Evolutionary conservation across 2,329 filamentous ascomycete genomes (phyloP), one percentile per base, ranked within the genome.

Genomic region (Mycosphaerella sp.): DNA sequence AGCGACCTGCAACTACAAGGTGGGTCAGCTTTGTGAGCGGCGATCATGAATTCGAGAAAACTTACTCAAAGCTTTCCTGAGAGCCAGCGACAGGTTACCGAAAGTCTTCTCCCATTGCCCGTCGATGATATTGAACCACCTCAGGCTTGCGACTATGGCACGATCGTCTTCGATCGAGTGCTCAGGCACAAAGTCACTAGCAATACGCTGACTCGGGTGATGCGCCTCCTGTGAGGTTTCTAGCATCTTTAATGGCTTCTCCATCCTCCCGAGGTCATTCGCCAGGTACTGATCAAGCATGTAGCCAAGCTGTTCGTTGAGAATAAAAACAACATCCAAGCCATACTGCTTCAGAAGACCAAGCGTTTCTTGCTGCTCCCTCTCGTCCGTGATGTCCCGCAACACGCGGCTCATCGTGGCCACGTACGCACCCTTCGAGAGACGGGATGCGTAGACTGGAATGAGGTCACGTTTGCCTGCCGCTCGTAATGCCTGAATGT

Each of bases 61-160:
- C 89, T 77, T 81, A 95, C 89, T 80, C 45, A 95, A 78, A 66
- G 96, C 90, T 57, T 85, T 84, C 66, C 87, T 87, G 73, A 95
- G 89, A n/a, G 91, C 80, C 62, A 83, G 79, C 31, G 81, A 80
- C 41, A 89, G 83, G 53, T 83, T 77, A 14, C 75, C 72, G 63
- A 92, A 88, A 21, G 88, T 83, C 54, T 85, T 78, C 12, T 79
- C 75, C 84, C 86, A 91, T 51, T 87, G 79, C 10, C 81, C 85
- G 47, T 86, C 81, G 7, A 92, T 80, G 53, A 88, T 78, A 54
- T 88, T 74, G 68, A 92, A 84, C 91, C 92, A 97, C 66, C 95
- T 87, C 55, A 96, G 73, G 38, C 87, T 84, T 53, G 86, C 80
- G 44, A 96, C 89, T 48, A 95, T 77, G 34, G 85, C 81, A 58